Evolutionary conservation across 345 rosid species (phyloP), one percentile per base, ranked within the genome.

Genomic region (Psidium friedrichsthalianum): DNA sequence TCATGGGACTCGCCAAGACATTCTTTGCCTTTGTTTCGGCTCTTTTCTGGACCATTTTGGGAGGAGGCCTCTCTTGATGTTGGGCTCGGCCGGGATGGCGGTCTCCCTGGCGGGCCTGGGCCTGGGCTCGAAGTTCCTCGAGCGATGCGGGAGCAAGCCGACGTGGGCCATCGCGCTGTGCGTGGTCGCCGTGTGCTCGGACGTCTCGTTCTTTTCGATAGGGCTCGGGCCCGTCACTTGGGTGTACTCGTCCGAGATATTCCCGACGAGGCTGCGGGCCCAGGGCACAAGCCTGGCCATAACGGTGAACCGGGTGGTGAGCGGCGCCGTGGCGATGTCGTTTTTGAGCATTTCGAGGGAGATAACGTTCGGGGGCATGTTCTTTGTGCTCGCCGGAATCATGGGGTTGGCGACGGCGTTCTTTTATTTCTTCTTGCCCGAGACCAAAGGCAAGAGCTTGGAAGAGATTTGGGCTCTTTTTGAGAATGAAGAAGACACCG

Each of bases 221-320:
- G 98, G 98, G 86, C 96, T 92, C 25, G 98, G 96, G 80, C 98
- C 98, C 0, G 90, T 94, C 6, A 92, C 98, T 1, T 94, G 96
- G 96, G 98, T 96, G n/a, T 96, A 94, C 83, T 94, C 94, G 5
- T 90, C 95, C 0, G 98, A 96, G 92, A 93, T 94, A 51, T 95
- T 94, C 87, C 98, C 98, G 3, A 64, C 90, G 83, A 90, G 91
- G 83, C 86, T 92, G 80, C 82, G 98, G 87, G 98, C 96, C 81
- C 98, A 92, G 44, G 98, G 98, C 49, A 88, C 92, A 0, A 89
- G 93, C 54, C 61, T 96, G 22, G 91, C 94, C 5, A 91, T 94
- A 54, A 91, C 96, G 9, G 93, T 95, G 61, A 96, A 96, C 87
- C 87, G 96, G 85, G 36, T 94, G 59, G 94, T 94, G 87, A 94